These are phyloP conservation scores for Xylaria scruposa DNA, from an alignment of 495 filamentous ascomycete species.

Conservation along the genomic window DNA sequence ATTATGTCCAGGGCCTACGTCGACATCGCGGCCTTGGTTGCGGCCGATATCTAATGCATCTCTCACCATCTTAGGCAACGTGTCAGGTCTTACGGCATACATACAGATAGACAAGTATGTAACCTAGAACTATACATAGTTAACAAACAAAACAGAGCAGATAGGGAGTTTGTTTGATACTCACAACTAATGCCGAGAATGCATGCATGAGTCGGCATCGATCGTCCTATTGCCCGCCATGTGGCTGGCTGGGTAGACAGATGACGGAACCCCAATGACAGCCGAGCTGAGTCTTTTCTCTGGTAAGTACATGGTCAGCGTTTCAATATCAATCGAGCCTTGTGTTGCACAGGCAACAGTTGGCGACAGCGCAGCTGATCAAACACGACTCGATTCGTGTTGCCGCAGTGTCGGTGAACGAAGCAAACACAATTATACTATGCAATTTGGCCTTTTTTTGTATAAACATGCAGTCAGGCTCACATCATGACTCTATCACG, in stretches of 20 bases:
- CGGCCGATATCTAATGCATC: neutral
- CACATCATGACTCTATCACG: neutral
- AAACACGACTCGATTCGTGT: neutral
- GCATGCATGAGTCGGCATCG: slow-evolving; percentile 22
- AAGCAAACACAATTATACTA: neutral
- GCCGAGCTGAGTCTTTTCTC: slow-evolving; percentile 16
- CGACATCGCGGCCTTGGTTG: neutral
- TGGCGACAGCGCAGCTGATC: slow-evolving; percentile 5
- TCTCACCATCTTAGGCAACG: neutral
- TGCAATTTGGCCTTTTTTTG: neutral
- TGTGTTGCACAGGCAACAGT: slow-evolving; percentile 19
- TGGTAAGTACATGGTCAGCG: neutral
- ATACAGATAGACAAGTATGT: neutral
- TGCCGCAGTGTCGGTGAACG: slow-evolving; percentile 18
- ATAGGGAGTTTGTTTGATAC: too few species aligned
- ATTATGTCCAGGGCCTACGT: neutral
- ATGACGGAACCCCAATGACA: slow-evolving; percentile 8
- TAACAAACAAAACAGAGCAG: neutral
- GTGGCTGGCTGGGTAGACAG: slow-evolving; percentile 3
- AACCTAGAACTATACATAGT: neutral
- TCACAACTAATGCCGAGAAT: neutral
- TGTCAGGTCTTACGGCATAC: neutral
- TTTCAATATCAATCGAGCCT: neutral
- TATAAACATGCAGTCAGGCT: slow-evolving; percentile 12
- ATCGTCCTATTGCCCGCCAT: neutral